phyloP scores from a whole-genome alignment of 2,329 filamentous ascomycete genomes.

The Beauveria brongniartii region DNA sequence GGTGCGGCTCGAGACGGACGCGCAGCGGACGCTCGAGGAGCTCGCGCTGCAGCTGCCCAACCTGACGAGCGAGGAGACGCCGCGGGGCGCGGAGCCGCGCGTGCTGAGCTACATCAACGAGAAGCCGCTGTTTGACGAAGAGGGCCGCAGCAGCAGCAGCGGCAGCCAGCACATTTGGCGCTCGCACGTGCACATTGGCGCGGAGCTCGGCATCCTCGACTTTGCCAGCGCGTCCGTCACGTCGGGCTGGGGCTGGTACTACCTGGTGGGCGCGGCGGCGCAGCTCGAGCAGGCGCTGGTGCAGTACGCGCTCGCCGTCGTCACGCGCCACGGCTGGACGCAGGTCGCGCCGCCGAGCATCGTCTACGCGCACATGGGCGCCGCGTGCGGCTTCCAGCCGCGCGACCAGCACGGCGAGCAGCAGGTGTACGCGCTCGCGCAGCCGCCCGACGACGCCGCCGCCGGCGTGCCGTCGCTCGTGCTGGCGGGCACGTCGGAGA shows the following conservation, averaged over 20 bases:
- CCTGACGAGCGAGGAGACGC: conserved; percentile 69
- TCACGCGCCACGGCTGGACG: conserved; percentile 67
- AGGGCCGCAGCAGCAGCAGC: conserved; percentile 17
- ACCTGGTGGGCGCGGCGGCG: conserved; percentile 82
- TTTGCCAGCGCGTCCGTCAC: conserved; percentile 74
- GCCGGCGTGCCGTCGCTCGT: conserved; percentile 60
- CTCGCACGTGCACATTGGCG: conserved; percentile 81
- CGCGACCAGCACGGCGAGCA: conserved; percentile 85
- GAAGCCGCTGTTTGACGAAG: conserved; percentile 37
- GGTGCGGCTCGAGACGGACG: conserved; percentile 51
- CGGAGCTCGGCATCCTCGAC: conserved; percentile 81
- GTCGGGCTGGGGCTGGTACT: conserved; percentile 97
- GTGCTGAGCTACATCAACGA: conserved; percentile 75
- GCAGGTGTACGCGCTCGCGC: conserved; percentile 77
- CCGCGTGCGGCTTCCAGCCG: conserved; percentile 90
- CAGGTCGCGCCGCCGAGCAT: conserved; percentile 79
- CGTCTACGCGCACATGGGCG: conserved; percentile 84
- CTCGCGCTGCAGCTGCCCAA: conserved; percentile 80
- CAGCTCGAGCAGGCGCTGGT: conserved; percentile 91
- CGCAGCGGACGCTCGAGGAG: conserved; percentile 58
- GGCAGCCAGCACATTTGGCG: conserved; percentile 44
- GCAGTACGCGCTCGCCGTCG: conserved; percentile 72
- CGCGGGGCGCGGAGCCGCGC: conserved; percentile 55
- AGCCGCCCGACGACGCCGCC: conserved; percentile 53
- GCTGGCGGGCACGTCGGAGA: conserved; percentile 86